Percentiles rank a stretch among this genome's conserved stretches.
phyloP scores from a whole-genome alignment of 2,329 filamentous ascomycete genomes.

The Aspergillus pseudotamarii region DNA sequence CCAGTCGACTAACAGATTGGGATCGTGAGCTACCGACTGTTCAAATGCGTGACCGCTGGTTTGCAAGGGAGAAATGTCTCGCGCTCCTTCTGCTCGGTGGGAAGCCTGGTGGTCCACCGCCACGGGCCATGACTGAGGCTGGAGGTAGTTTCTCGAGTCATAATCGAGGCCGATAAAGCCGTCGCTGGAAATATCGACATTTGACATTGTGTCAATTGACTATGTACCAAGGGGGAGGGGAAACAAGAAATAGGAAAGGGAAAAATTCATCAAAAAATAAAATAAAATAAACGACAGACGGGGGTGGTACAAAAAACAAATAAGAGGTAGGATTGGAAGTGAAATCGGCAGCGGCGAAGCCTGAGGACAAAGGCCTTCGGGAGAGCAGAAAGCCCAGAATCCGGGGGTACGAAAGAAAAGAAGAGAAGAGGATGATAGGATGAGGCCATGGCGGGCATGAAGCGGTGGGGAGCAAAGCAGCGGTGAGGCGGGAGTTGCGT shows the following conservation, averaged over 20 bases:
- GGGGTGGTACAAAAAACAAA: slow-evolving; percentile 25
- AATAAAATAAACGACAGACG: slow-evolving; percentile 13
- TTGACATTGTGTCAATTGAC: slow-evolving; percentile 40
- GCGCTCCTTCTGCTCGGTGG: slow-evolving; percentile 39
- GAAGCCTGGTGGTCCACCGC: slow-evolving; percentile 45
- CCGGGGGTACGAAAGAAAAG: slow-evolving; percentile 31
- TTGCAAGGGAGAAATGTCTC: slow-evolving; percentile 48
- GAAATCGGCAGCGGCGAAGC: slow-evolving; percentile 20
- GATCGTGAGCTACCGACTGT: slow-evolving; percentile 47
- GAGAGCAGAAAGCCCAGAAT: slow-evolving; percentile 34
- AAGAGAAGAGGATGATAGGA: slow-evolving; percentile 34
- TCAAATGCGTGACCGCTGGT: slow-evolving; percentile 47
- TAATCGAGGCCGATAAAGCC: slow-evolving; percentile 52
- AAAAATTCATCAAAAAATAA: slow-evolving; percentile 10
- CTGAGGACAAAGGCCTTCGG: slow-evolving; percentile 31
- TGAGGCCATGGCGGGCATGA: slow-evolving; percentile 31
- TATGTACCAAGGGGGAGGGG: slow-evolving; percentile 23
- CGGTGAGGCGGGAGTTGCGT: slow-evolving; percentile 41
- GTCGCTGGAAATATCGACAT: slow-evolving; percentile 48
- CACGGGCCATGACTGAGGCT: slow-evolving; percentile 47
- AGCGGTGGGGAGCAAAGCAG: slow-evolving; percentile 49
- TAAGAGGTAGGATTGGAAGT: slow-evolving; percentile 13
- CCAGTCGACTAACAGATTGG: slow-evolving; percentile 50
- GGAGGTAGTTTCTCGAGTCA: slow-evolving; percentile 50
- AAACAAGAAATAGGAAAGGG: slow-evolving; percentile 18